phyloP scores from a whole-genome alignment of 805 yeast genomes.

The Komagataella pseudopastoris region DNA sequence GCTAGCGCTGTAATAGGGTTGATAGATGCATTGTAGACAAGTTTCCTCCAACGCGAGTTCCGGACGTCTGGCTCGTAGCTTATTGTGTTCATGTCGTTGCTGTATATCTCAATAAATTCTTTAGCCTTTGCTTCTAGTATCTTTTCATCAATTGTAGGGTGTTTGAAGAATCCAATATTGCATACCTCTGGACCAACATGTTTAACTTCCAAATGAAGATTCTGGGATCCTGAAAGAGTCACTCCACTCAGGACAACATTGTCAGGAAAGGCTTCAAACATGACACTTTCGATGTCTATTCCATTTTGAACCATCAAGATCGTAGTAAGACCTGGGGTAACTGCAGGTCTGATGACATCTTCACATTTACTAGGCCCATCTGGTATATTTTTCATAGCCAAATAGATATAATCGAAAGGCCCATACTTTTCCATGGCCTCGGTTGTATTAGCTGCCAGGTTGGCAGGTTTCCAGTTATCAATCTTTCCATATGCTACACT shows the following conservation, averaged over 20 bases:
- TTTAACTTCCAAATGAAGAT: conserved; percentile 29
- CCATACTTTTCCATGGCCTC: conserved; percentile 26
- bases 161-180: conserved; percentile 38
- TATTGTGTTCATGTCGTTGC: conserved; percentile 26
- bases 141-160: conserved; percentile 18
- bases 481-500: conserved; percentile 48
- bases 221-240: conserved; percentile 39
- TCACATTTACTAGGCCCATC: conserved; percentile 32
- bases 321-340: conserved; percentile 11
- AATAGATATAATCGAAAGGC: conserved; percentile 40
- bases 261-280: conserved; percentile 18
- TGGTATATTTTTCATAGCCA: conserved; percentile 54
- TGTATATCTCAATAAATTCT: conserved; percentile 31
- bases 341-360: conserved; percentile 24
- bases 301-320: conserved; percentile 25
- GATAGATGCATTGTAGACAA: conserved; percentile 55
- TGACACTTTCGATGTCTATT: conserved; percentile 22
- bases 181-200: conserved; percentile 38
- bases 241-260: conserved; percentile 22
- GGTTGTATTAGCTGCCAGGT: conserved; percentile 23
- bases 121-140: conserved; percentile 21
- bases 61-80: conserved; percentile 29
- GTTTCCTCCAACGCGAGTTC: conserved; percentile 48
- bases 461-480: conserved; percentile 40
- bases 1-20: conserved; percentile 52